phyloP scores from a whole-genome alignment of 2,329 filamentous ascomycete species.

The Westerdykella aurantiaca region DNA sequence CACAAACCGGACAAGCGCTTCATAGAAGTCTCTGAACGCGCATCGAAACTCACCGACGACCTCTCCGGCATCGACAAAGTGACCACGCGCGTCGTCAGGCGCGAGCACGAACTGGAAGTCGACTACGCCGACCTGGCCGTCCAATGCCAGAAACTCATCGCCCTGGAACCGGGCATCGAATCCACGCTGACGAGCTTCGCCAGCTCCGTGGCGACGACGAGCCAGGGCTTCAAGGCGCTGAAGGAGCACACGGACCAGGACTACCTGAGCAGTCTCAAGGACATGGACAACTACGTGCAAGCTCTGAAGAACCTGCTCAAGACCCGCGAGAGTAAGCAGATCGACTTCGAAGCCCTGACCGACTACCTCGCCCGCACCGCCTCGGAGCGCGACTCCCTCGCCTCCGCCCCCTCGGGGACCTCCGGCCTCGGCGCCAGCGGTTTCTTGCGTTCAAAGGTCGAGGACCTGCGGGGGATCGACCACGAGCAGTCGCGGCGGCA shows the following conservation, averaged over 20 bases:
- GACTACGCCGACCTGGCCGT: constrained; percentile 87
- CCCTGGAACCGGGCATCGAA: constrained; percentile 82
- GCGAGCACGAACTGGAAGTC: constrained; percentile 78
- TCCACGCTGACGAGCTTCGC: constrained; percentile 79
- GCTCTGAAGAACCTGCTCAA: constrained; percentile 84
- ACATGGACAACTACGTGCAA: constrained; percentile 93
- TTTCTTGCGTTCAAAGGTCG: constrained; percentile 89
- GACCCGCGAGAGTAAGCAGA: constrained; percentile 91
- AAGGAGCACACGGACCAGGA: constrained; percentile 92
- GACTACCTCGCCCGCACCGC: constrained; percentile 93
- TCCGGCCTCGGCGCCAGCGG: constrained; percentile 67
- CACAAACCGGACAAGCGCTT: constrained; percentile 94
- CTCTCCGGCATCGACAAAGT: constrained; percentile 91
- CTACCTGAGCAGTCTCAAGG: constrained; percentile 83
- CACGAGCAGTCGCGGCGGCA: constrained; percentile 88
- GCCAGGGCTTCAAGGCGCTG: constrained; percentile 68
- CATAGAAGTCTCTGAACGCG: constrained; percentile 85
- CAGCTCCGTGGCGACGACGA: constrained; percentile 76
- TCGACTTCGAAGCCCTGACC: constrained; percentile 92
- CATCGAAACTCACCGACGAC: constrained; percentile 87
- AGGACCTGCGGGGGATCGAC: constrained; percentile 93
- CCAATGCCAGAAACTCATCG: constrained; percentile 90
- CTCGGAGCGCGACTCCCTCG: constrained; percentile 74
- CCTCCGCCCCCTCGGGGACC: constrained; percentile 54
- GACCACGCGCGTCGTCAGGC: constrained; percentile 80